These are phyloP conservation scores for Lunasporangiospora selenospora DNA, from an alignment of 192 early-diverging fungal genomes.

Conservation along the genomic window DNA sequence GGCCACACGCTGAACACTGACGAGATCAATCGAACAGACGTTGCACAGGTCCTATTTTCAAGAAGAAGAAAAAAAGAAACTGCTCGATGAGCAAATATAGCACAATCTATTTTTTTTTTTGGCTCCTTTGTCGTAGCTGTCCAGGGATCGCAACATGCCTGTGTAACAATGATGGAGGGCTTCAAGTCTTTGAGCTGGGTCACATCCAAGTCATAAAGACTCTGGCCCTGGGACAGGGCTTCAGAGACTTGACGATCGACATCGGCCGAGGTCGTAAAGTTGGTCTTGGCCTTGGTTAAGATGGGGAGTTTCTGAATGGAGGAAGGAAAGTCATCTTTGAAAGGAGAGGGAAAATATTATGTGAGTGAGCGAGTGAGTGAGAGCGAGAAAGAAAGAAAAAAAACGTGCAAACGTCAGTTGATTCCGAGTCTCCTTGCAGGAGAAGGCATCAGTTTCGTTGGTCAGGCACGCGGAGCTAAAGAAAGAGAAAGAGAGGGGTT, in stretches of 20 bases:
- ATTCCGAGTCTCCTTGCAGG: too few species aligned
- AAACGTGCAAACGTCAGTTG: too few species aligned
- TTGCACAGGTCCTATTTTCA: conserved; percentile 55
- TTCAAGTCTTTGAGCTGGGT: conserved; percentile 46
- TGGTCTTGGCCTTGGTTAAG: conserved; percentile 52
- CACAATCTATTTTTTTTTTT: too few species aligned
- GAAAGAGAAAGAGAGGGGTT: too few species aligned
- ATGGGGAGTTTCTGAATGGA: conserved; percentile 52
- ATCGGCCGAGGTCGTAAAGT: conserved; percentile 57
- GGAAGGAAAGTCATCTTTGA: conserved; percentile 53
- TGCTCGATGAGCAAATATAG: too few species aligned
- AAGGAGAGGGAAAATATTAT: background rate
- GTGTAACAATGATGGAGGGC: conserved; percentile 58
- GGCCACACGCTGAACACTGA: conserved; percentile 55
- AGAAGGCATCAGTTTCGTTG: too few species aligned
- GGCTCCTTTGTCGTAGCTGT: too few species aligned
- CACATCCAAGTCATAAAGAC: conserved; percentile 55
- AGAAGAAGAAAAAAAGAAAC: background rate
- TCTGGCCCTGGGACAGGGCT: conserved; percentile 50
- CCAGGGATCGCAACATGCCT: too few species aligned
- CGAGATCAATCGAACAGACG: conserved; percentile 60
- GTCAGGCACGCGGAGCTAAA: too few species aligned
- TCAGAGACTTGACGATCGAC: conserved; percentile 59
- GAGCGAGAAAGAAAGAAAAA: too few species aligned
- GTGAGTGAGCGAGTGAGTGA: too few species aligned